Evolutionary conservation across 768 basidiomycete species (phyloP).

Genomic region (Lactarius tabidus): DNA sequence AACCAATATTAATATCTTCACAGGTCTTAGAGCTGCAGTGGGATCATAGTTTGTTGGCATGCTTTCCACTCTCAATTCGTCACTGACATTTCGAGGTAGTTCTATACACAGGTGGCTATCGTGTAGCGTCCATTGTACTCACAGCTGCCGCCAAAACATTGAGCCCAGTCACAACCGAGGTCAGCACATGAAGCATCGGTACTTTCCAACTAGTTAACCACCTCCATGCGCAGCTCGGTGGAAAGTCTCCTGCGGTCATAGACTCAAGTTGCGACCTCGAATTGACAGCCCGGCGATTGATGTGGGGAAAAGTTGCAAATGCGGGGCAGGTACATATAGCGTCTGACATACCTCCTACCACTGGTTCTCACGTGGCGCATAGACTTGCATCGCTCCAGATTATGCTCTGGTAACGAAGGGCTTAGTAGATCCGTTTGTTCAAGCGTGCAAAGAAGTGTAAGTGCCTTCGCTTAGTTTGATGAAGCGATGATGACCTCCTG

Average conservation of each 20-base stretch:
- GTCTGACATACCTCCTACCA: not conserved
- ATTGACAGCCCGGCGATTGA: conserved; percentile 60
- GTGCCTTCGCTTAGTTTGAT: conserved; percentile 21
- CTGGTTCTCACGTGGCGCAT: conserved; percentile 22
- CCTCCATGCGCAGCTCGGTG: conserved; percentile 46
- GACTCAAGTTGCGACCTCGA: conserved; percentile 66
- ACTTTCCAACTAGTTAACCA: not conserved
- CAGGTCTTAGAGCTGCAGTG: conserved; percentile 71
- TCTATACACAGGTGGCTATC: conserved; percentile 56
- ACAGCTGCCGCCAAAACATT: conserved; percentile 73
- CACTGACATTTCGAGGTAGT: conserved; percentile 36
- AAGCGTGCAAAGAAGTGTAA: conserved; percentile 42
- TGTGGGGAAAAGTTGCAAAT: conserved; percentile 77
- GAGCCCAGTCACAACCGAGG: conserved; percentile 62
- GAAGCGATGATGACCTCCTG: not conserved
- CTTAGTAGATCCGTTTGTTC: conserved; percentile 38
- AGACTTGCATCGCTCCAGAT: conserved; percentile 67
- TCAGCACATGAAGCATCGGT: conserved; percentile 21
- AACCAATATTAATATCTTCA: not conserved
- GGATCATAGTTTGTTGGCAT: conserved; percentile 47
- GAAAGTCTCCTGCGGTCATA: conserved; percentile 73
- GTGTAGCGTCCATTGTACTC: conserved; percentile 64
- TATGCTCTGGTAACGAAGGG: conserved; percentile 44
- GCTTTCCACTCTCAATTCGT: conserved; percentile 16
- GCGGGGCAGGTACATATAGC: conserved; percentile 45